These are phyloP conservation scores for Lycium ferocissimum DNA, from an alignment of 257 asterid species.

Conservation along the genomic window DNA sequence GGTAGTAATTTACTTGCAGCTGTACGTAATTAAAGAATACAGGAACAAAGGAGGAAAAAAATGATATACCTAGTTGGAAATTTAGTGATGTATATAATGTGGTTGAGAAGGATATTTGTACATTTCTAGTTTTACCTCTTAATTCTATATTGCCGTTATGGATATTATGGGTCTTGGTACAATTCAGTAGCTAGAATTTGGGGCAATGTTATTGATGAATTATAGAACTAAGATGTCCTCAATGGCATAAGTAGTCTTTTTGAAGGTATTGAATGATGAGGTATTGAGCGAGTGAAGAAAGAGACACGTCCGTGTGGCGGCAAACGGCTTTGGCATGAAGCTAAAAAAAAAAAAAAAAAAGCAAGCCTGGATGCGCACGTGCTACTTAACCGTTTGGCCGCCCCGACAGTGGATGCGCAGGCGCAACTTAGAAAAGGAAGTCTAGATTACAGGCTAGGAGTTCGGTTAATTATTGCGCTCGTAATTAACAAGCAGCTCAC, in stretches of 20 bases:
- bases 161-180: not conserved
- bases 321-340: not conserved
- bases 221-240: not conserved
- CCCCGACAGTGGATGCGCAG: too few relatives aligned
- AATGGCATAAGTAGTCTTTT: not conserved
- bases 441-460: too few relatives aligned
- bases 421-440: too few relatives aligned
- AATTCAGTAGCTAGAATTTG: not conserved
- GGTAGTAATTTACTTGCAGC: not conserved
- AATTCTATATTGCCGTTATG: not conserved
- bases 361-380: not conserved
- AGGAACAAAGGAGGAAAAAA: not conserved
- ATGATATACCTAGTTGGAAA: not conserved
- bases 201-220: not conserved
- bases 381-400: not conserved
- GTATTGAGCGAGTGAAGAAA: not conserved
- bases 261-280: not conserved
- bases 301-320: not conserved
- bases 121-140: not conserved
- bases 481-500: not conserved
- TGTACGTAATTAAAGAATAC: not conserved
- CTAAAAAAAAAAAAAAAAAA: not conserved
- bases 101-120: not conserved
- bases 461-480: too few relatives aligned
- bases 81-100: not conserved